Conservation (phyloP, 164 flowering plant genomes). For the Magnolia kwangsiensis region DNA sequence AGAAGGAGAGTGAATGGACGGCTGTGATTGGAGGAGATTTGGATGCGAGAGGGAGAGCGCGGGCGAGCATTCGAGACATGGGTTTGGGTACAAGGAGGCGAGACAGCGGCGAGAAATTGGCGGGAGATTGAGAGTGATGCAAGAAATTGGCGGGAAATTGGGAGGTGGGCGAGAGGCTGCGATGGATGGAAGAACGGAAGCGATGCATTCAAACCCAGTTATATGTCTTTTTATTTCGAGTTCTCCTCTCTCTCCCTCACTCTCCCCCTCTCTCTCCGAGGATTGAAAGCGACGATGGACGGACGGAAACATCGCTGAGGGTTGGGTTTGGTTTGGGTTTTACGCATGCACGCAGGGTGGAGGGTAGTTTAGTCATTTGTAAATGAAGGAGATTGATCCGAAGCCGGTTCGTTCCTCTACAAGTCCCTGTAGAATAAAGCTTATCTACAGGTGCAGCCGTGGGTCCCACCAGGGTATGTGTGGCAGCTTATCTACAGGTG, state of each 20-base stretch:
- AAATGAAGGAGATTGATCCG: too few relatives aligned
- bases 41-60: conserved; percentile 21
- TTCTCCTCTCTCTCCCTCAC: too few relatives aligned
- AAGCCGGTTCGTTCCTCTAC: too few relatives aligned
- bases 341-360: background rate
- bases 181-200: conserved; percentile 9
- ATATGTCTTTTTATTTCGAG: background rate
- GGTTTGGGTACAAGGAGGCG: background rate
- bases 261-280: background rate
- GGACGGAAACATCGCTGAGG: background rate
- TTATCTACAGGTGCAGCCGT: too few relatives aligned
- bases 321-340: background rate
- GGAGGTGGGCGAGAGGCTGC: background rate
- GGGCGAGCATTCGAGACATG: conserved; percentile 24
- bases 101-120: background rate
- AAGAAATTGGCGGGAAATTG: conserved; percentile 12
- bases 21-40: conserved; percentile 8
- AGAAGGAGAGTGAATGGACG: background rate
- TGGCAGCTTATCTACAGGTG: too few relatives aligned
- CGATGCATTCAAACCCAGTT: conserved; percentile 8
- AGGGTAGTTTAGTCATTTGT: conserved; percentile 3
- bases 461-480: too few relatives aligned
- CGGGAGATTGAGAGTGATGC: conserved; percentile 5
- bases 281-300: conserved; percentile 2
- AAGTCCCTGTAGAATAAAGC: too few relatives aligned